Conservation (phyloP, 805 yeast species). For the Candida maesae region DNA sequence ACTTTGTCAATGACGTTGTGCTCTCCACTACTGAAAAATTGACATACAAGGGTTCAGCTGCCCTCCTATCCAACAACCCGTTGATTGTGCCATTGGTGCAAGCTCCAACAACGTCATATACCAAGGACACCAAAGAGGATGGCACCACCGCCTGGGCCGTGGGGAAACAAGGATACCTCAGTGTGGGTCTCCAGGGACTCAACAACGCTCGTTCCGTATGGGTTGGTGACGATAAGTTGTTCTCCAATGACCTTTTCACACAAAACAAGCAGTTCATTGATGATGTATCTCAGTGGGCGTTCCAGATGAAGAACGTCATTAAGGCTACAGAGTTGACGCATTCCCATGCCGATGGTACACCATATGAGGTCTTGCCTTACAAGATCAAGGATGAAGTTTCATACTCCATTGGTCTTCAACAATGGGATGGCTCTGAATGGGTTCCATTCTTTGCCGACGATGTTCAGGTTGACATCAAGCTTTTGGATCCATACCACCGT, state of each 20-base stretch:
- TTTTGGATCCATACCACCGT: constrained; percentile 96
- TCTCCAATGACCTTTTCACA: constrained; percentile 36
- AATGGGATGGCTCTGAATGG: constrained; percentile 62
- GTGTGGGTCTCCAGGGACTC: constrained; percentile 75
- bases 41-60: constrained; percentile 56
- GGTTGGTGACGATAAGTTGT: constrained; percentile 66
- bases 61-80: constrained; percentile 66
- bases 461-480: constrained; percentile 76
- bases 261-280: constrained; percentile 37
- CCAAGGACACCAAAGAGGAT: constrained; percentile 45
- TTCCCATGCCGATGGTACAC: constrained; percentile 40
- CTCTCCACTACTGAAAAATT: constrained; percentile 26
- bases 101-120: constrained; percentile 63
- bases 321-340: constrained; percentile 53
- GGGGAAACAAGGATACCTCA: constrained; percentile 74
- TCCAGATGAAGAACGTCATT: constrained; percentile 64
- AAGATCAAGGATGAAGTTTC: constrained; percentile 69
- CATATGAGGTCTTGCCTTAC: constrained; percentile 48
- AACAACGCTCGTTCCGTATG: constrained; percentile 76
- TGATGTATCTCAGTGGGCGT: constrained; percentile 64
- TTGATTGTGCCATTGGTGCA: constrained; percentile 64
- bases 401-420: constrained; percentile 45
- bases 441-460: constrained; percentile 59
- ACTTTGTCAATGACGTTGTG: constrained; percentile 18
- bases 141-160: constrained; percentile 62